Conservation (phyloP, 1,284 basidiomycete genomes). For the Thecaphora thlaspeos region DNA sequence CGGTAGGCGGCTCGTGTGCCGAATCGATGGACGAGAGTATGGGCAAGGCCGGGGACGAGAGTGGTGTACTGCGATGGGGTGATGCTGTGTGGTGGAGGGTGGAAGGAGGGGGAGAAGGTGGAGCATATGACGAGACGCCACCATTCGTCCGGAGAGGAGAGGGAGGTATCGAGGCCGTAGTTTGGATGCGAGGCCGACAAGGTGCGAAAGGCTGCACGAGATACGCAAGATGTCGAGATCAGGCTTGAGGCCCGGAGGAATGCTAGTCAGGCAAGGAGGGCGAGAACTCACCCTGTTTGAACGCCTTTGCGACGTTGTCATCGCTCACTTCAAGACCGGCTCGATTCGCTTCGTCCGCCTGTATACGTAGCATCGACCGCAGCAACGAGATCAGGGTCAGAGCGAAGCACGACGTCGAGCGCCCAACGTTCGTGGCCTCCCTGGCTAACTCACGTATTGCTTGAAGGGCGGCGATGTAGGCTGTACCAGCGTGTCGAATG, state of each 20-base stretch:
- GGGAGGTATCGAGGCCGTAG: slow-evolving; percentile 24
- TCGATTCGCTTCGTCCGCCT: slow-evolving; percentile 16
- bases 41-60: slow-evolving; percentile 7
- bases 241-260: no score
- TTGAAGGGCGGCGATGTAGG: slow-evolving; percentile 29
- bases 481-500: slow-evolving; percentile 39
- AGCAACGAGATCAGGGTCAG: no score
- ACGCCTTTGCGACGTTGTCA: no score
- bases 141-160: slow-evolving; percentile 35
- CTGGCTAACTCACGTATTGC: slow-evolving; percentile 16
- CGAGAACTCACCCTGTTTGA: slow-evolving; percentile 11
- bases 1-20: slow-evolving; percentile 26
- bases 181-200: slow-evolving; percentile 24
- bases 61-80: slow-evolving; percentile 4
- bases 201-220: slow-evolving; percentile 10
- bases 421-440: no score
- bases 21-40: slow-evolving; percentile 24
- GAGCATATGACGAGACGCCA: slow-evolving; percentile 34
- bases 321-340: slow-evolving; percentile 7
- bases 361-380: no score
- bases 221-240: no score
- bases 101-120: slow-evolving; percentile 19
- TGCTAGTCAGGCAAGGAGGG: no score
- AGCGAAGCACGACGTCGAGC: slow-evolving; percentile 11
- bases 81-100: slow-evolving; percentile 1